Evolutionary conservation across 306 rosid genomes (phyloP), one percentile per base, ranked within the genome.

Genomic region (Cicer arietinum): DNA sequence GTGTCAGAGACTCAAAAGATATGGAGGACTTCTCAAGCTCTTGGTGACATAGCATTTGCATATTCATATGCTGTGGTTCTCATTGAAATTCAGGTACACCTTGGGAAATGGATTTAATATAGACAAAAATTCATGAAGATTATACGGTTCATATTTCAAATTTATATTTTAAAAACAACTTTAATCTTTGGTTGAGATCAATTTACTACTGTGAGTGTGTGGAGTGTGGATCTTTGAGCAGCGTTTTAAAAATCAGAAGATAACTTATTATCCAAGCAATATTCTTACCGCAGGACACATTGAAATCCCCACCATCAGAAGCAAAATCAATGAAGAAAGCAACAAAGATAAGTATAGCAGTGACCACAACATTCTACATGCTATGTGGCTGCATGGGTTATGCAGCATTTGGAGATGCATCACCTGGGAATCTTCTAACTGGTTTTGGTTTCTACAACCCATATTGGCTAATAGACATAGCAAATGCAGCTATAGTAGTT

Each of bases 251-350:
- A 50, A 50, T 17, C 17, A 2, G 8, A 58, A 41, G 47, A 7
- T 14, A 63, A 56, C 9, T 18, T 7, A 7, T 40, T 14, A 8
- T 35, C 67, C 16, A 54, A 18, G 7, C 45, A 62, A 43, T 45
- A 63, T 75, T 47, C n/a, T 80, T 52, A 39, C 12, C 6, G 18
- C 81, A 92, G 96, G 92, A 92, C 90, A 92, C 97, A 3, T 1
- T 92, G 8, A 92, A 75, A 85, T 88, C 94, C 11, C 98, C 96
- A 57, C 98, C 98, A 47, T 80, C 92, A 45, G 98, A 92, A 80
- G 88, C 88, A 60, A 90, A 86, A 84, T 86, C 94, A 77, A 92
- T 92, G 98, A 92, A 82, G 84, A 92, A 86, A 69, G 96, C 98
- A 0, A 78, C 87, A 61, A 20, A 57, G 37, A 1, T 86, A 10